phyloP scores from a whole-genome alignment of 2,329 filamentous ascomycete genomes.

The Ceratocystis diversiconidia region DNA sequence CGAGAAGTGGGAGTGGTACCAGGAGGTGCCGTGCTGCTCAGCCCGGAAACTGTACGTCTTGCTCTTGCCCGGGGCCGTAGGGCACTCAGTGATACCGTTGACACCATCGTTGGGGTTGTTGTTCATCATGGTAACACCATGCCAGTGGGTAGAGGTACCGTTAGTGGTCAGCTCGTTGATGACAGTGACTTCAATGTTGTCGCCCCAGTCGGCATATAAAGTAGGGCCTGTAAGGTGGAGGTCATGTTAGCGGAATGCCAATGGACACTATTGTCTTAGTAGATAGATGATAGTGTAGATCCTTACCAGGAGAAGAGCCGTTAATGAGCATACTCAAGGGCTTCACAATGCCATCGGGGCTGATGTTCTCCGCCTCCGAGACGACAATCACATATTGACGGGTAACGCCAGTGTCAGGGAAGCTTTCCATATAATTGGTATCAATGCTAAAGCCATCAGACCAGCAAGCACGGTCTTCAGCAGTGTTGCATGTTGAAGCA shows the following conservation, averaged over 20 bases:
- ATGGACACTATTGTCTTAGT: not conserved
- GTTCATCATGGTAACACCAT: constrained; percentile 32
- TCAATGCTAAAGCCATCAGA: constrained; percentile 24
- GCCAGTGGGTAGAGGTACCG: constrained; percentile 36
- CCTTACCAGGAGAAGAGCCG: constrained; percentile 20
- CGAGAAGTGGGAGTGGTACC: constrained; percentile 42
- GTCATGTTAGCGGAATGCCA: constrained; percentile 6
- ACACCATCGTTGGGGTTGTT: constrained; percentile 35
- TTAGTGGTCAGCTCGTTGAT: constrained; percentile 46
- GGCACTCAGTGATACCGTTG: constrained; percentile 31
- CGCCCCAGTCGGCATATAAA: constrained; percentile 31
- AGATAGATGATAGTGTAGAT: not conserved
- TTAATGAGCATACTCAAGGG: constrained; percentile 21
- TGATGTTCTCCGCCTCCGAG: constrained; percentile 17
- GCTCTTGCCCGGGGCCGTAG: constrained; percentile 26
- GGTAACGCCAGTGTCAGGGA: constrained; percentile 24
- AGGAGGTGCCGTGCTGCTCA: constrained; percentile 28
- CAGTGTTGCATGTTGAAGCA: constrained; percentile 20
- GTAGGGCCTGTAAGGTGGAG: constrained; percentile 13
- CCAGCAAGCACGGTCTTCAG: constrained; percentile 21
- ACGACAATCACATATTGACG: constrained; percentile 19
- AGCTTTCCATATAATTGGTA: constrained; percentile 23
- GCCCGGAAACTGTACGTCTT: constrained; percentile 28
- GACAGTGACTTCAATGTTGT: constrained; percentile 43
- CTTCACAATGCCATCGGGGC: constrained; percentile 20